These are phyloP conservation scores for Protomyces inundatus DNA, from an alignment of 1,139 yeast species.

Conservation along the genomic window DNA sequence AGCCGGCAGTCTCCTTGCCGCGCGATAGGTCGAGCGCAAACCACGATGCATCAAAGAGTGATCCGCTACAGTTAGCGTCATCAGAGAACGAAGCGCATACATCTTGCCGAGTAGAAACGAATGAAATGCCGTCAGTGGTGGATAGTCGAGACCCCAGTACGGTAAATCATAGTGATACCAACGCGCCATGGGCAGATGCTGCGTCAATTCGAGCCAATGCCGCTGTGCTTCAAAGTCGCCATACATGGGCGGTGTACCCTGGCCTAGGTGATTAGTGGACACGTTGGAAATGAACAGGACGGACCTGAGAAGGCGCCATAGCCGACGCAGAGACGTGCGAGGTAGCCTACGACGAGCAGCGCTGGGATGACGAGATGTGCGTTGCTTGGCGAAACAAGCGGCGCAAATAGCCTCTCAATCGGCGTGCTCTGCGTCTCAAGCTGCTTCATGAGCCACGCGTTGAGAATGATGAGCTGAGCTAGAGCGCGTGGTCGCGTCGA, in stretches of 20 bases:
- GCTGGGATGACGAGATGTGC: constrained; percentile 38
- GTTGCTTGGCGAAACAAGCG: constrained; percentile 5
- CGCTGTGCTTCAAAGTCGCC: constrained; percentile 98
- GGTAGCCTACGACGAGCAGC: constrained; percentile 65
- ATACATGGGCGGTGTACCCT: constrained; percentile 61
- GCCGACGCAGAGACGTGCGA: constrained; percentile 79
- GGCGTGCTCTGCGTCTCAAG: constrained; percentile 1
- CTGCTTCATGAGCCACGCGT: neutral
- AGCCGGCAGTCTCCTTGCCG: constrained; percentile 61
- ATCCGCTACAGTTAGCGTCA: constrained; percentile 2
- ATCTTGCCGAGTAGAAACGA: constrained; percentile 72
- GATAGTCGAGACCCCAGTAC: constrained; percentile 97
- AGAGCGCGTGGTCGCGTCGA: neutral
- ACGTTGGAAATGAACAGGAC: neutral
- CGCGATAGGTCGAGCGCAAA: constrained; percentile 66
- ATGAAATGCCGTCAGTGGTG: constrained; percentile 93
- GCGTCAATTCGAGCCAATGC: constrained; percentile 94
- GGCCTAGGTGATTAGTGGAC: constrained; percentile 23
- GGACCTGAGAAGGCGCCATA: constrained; percentile 81
- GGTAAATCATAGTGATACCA: constrained; percentile 89
- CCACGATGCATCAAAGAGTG: constrained; percentile 65
- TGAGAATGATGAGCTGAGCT: neutral
- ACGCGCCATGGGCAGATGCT: constrained; percentile 59
- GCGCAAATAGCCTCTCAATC: constrained; percentile 8
- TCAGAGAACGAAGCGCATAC: constrained; percentile 12